Conservation (phyloP, 1,284 basidiomycete species). For the Mrakiaceae sp. region DNA sequence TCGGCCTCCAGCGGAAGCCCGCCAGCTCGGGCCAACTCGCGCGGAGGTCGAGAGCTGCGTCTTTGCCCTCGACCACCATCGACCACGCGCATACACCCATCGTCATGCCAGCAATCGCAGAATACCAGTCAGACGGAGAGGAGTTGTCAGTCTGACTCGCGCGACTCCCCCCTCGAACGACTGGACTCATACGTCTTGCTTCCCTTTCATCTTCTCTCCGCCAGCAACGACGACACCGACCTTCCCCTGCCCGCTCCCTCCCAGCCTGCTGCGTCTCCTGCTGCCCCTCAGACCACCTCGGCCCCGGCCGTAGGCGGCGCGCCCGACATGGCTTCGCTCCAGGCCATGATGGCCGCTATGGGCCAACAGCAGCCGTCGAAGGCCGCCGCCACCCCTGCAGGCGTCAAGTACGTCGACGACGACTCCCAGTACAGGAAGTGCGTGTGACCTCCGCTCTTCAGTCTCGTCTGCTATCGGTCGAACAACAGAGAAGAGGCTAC, state of each 20-base stretch:
- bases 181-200: neutral
- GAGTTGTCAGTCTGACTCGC: neutral
- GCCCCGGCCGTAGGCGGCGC: neutral
- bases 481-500: no score
- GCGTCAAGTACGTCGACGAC: constrained; percentile 7
- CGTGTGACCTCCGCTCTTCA: neutral
- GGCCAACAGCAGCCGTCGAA: neutral
- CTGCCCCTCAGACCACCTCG: neutral
- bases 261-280: neutral
- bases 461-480: no score
- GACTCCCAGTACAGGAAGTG: constrained; percentile 8
- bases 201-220: neutral
- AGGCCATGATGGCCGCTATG: constrained; percentile 15
- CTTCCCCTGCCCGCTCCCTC: neutral
- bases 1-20: no score
- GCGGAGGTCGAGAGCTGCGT: no score
- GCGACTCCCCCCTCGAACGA: neutral
- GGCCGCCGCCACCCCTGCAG: no score
- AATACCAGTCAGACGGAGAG: neutral
- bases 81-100: neutral
- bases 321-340: constrained; percentile 8
- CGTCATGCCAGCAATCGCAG: neutral
- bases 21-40: no score
- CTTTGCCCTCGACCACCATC: no score
- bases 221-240: neutral